Evolutionary conservation across 2,329 filamentous ascomycete species (phyloP).

Genomic region (Exophiala spinifera): DNA sequence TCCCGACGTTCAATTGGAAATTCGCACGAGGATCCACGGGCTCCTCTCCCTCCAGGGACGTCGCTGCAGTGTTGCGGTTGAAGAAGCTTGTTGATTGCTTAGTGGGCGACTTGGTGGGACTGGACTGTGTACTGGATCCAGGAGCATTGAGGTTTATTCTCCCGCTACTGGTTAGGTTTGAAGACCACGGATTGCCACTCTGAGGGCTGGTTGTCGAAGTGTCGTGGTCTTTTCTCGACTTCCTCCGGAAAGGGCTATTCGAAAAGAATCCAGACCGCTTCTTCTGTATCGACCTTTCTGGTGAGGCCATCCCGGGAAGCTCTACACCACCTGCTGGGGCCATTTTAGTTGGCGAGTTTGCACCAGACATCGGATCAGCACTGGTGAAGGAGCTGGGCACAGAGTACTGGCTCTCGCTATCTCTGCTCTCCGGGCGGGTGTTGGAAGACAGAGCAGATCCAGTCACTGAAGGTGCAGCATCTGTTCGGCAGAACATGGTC

Average conservation of each 20-base stretch:
- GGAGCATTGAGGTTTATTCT: slow-evolving; percentile 28
- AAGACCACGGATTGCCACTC: slow-evolving; percentile 55
- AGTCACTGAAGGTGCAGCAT: slow-evolving; percentile 61
- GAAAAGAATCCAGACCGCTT: slow-evolving; percentile 86
- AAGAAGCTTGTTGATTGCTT: slow-evolving; percentile 32
- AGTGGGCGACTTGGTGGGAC: slow-evolving; percentile 43
- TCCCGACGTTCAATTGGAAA: slow-evolving; percentile 88
- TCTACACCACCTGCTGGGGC: slow-evolving; percentile 38
- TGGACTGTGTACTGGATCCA: slow-evolving; percentile 39
- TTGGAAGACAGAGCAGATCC: slow-evolving; percentile 64
- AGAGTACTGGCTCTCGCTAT: slow-evolving; percentile 87
- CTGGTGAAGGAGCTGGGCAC: slow-evolving; percentile 86
- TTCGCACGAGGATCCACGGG: slow-evolving; percentile 88
- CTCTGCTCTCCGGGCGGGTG: slow-evolving; percentile 74
- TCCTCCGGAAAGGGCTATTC: slow-evolving; percentile 85
- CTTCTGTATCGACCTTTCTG: slow-evolving; percentile 65
- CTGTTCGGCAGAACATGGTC: slow-evolving; percentile 91
- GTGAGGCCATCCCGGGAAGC: slow-evolving; percentile 47
- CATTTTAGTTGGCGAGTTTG: slow-evolving; percentile 68
- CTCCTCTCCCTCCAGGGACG: slow-evolving; percentile 62
- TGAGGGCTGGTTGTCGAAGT: slow-evolving; percentile 37
- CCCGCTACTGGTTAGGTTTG: slow-evolving; percentile 29
- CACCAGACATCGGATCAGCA: slow-evolving; percentile 71
- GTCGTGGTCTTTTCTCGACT: slow-evolving; percentile 77
- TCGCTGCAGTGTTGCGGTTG: slow-evolving; percentile 38